phyloP scores from a whole-genome alignment of 805 yeast species.

The Crinitomyces ghanaensis region DNA sequence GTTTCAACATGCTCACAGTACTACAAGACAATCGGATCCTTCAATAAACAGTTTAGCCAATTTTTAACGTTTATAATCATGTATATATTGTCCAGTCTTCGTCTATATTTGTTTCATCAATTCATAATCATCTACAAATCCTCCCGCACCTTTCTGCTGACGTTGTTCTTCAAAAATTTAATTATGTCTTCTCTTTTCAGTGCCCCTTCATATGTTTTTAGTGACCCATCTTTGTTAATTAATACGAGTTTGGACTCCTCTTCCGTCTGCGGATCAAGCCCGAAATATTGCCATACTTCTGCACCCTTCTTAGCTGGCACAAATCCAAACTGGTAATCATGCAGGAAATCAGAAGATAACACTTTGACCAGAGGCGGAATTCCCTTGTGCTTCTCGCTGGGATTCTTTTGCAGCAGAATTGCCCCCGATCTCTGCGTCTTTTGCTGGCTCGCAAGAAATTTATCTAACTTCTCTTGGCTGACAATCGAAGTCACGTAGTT shows the following conservation, averaged over 20 bases:
- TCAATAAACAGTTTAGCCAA: too few relatives aligned
- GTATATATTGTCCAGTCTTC: too few relatives aligned
- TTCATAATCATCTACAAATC: too few relatives aligned
- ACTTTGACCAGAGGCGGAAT: conserved; percentile 23
- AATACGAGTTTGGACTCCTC: conserved; percentile 19
- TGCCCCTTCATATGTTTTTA: conserved; percentile 21
- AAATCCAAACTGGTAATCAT: conserved; percentile 20
- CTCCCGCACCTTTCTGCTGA: too few relatives aligned
- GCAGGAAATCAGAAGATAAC: conserved; percentile 22
- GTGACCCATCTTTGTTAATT: conserved; percentile 16
- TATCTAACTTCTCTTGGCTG: conserved; percentile 13
- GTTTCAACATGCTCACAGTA: too few relatives aligned
- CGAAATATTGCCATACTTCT: conserved; percentile 18
- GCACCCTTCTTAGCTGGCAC: conserved; percentile 18
- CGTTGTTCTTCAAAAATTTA: conserved; percentile 14
- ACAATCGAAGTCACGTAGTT: conserved; percentile 22
- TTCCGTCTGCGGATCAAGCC: conserved; percentile 11
- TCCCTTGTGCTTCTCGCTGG: conserved; percentile 16
- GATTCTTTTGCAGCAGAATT: conserved; percentile 21
- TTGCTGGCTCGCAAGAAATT: conserved; percentile 16
- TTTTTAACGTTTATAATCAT: too few relatives aligned
- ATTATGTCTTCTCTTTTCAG: conserved; percentile 18
- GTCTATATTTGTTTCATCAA: too few relatives aligned
- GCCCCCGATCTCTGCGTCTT: conserved; percentile 20
- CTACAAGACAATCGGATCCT: too few relatives aligned